Percentiles rank a stretch among this genome's conserved stretches.
Conservation (phyloP, 305 asterid genomes). For the Lippia alba region DNA sequence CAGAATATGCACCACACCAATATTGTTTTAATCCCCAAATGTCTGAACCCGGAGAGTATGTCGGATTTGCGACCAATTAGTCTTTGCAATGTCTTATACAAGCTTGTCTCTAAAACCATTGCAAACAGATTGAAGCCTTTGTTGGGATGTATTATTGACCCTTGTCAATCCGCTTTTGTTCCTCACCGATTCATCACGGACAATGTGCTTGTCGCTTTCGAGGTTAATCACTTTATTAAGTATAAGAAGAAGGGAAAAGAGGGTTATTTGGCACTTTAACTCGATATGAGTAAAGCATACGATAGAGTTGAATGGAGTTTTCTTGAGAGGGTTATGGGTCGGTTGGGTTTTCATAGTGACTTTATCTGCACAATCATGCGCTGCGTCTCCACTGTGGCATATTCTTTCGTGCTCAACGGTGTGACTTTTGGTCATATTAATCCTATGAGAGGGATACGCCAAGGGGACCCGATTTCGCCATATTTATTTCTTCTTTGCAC, state of each 20-base stretch:
- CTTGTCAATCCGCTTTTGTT: neutral
- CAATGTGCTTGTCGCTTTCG: neutral
- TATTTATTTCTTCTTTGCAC: neutral
- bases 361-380: neutral
- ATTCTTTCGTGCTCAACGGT: neutral
- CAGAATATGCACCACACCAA: neutral
- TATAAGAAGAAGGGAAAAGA: neutral
- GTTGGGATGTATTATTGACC: neutral
- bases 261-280: neutral
- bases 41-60: neutral
- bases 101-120: neutral
- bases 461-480: neutral
- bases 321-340: neutral
- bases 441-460: neutral
- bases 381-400: neutral
- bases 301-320: too few species aligned
- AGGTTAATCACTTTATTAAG: neutral
- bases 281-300: neutral
- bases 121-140: neutral
- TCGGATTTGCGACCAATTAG: neutral
- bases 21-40: neutral
- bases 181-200: neutral
- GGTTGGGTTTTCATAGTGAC: neutral
- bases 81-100: neutral
- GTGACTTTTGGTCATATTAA: neutral